A percentile compares a stretch with the other conserved stretches of the same genome.
Conservation (phyloP, 441 rosid genomes). For the Populus hybrid region DNA sequence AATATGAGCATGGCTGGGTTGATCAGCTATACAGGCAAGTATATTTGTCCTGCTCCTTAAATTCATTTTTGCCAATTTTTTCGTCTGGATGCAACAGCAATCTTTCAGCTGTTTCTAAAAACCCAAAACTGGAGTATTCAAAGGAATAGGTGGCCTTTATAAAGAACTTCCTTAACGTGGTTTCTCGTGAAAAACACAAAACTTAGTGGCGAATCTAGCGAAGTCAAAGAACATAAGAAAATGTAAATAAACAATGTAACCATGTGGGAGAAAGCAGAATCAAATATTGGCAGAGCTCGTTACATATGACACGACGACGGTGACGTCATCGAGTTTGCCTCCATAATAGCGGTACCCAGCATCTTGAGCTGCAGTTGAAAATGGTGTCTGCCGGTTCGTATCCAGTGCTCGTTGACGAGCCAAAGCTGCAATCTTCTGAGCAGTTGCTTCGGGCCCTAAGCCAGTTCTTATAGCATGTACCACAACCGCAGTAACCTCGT, state of each 20-base stretch:
- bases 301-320: slow-evolving; percentile 79
- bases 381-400: slow-evolving; percentile 70
- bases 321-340: slow-evolving; percentile 94
- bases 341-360: slow-evolving; percentile 86
- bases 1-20: too few relatives aligned
- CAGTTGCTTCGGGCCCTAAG: slow-evolving; percentile 60
- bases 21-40: not conserved
- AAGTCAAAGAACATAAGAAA: not conserved
- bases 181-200: not conserved
- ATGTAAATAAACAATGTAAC: slow-evolving; percentile 5
- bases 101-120: not conserved
- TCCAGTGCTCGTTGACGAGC: slow-evolving; percentile 87
- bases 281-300: slow-evolving; percentile 26
- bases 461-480: slow-evolving; percentile 68
- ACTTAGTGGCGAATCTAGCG: slow-evolving; percentile 4
- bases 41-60: not conserved
- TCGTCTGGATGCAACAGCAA: not conserved
- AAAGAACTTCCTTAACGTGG: not conserved
- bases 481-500: slow-evolving; percentile 69
- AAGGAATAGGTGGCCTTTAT: not conserved
- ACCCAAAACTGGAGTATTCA: not conserved
- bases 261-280: not conserved
- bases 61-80: not conserved
- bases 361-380: slow-evolving; percentile 83
- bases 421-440: slow-evolving; percentile 80